These are phyloP conservation scores for Saccharomyces eubayanus DNA, from an alignment of 805 yeast species.

Conservation along the genomic window DNA sequence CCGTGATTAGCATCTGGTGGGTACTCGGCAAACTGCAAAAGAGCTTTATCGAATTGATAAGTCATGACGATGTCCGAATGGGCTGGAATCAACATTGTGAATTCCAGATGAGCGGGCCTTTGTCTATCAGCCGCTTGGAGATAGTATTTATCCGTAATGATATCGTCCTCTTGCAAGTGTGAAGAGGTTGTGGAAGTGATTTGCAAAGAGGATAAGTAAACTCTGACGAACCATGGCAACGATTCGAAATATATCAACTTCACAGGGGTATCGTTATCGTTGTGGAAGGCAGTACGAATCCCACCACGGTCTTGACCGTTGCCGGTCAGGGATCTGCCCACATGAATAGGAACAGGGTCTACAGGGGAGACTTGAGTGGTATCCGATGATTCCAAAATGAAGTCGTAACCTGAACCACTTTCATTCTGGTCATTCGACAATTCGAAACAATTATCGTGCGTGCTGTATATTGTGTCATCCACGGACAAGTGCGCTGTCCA, in stretches of 20 bases:
- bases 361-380: constrained; percentile 37
- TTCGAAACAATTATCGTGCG: constrained; percentile 33
- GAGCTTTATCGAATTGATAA: constrained; percentile 79
- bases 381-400: constrained; percentile 34
- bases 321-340: constrained; percentile 83
- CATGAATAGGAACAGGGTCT: constrained; percentile 53
- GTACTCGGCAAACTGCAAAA: constrained; percentile 78
- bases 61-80: constrained; percentile 50
- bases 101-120: constrained; percentile 78
- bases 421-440: constrained; percentile 16
- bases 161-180: constrained; percentile 26
- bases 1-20: constrained; percentile 99
- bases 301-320: constrained; percentile 90
- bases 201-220: constrained; percentile 64
- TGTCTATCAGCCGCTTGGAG: constrained; percentile 71
- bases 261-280: constrained; percentile 46
- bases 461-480: constrained; percentile 25
- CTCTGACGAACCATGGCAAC: constrained; percentile 87
- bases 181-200: constrained; percentile 12
- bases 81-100: constrained; percentile 57
- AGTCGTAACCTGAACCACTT: constrained; percentile 17
- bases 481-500: constrained; percentile 41
- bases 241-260: constrained; percentile 64
- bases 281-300: constrained; percentile 66
- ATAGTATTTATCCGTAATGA: constrained; percentile 50